Evolutionary conservation across 441 rosid genomes (phyloP).

Genomic region (Arabidopsis hybrid): DNA sequence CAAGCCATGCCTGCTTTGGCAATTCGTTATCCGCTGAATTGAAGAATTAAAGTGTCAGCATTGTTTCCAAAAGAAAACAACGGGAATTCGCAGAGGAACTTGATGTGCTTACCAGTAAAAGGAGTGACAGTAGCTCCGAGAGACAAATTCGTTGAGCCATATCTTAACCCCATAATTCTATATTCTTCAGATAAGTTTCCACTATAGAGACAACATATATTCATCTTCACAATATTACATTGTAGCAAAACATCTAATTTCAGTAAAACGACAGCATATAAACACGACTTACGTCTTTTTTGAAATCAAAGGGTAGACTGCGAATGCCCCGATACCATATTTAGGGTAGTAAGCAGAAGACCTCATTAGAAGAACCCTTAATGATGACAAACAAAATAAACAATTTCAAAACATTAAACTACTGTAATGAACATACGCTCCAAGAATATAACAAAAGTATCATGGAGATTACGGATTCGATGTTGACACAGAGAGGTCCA

Average conservation of each 20-base stretch:
- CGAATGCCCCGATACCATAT: conserved; percentile 88
- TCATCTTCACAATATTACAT: background rate
- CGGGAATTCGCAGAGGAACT: background rate
- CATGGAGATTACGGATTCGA: conserved; percentile 70
- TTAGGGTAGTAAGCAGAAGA: conserved; percentile 78
- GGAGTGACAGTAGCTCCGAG: conserved; percentile 76
- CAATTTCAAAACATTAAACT: conserved; percentile 18
- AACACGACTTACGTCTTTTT: conserved; percentile 56
- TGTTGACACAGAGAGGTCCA: conserved; percentile 83
- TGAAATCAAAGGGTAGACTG: conserved; percentile 66
- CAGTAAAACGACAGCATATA: background rate
- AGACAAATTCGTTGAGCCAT: conserved; percentile 77
- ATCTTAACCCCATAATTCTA: conserved; percentile 88
- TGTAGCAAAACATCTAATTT: background rate
- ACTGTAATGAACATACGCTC: background rate
- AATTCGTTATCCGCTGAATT: conserved; percentile 60
- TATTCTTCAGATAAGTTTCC: conserved; percentile 61
- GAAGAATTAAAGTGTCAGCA: conserved; percentile 13
- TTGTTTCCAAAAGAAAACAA: background rate
- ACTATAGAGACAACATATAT: conserved; percentile 30
- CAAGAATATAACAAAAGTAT: background rate
- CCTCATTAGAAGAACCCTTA: conserved; percentile 72
- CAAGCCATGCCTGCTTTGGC: conserved; percentile 86
- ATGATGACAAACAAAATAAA: conserved; percentile 41
- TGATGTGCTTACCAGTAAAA: conserved; percentile 55